phyloP scores from a whole-genome alignment of 495 filamentous ascomycete species.

The Aspergillus coremiiformis region DNA sequence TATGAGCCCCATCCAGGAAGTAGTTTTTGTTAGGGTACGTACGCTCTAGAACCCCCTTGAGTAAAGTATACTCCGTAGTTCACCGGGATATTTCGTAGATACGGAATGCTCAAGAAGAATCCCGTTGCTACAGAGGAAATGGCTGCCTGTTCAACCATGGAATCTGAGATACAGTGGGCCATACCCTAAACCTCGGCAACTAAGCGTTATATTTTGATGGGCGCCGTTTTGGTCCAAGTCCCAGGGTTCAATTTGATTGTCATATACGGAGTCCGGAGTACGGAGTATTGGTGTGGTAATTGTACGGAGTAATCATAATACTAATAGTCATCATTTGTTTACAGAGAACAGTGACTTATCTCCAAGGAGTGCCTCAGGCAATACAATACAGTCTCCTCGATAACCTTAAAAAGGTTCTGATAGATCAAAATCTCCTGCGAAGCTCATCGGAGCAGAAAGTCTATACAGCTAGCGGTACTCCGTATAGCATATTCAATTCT shows the following conservation, averaged over 20 bases:
- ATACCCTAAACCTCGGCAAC: not conserved
- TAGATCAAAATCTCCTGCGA: not conserved
- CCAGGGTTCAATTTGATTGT: not conserved
- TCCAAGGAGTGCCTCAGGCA: no score
- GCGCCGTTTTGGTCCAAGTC: not conserved
- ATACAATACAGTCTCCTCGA: no score
- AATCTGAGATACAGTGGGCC: not conserved
- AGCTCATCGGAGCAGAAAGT: no score
- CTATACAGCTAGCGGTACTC: not conserved
- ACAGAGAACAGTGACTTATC: no score
- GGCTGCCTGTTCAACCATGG: not conserved
- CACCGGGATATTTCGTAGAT: not conserved
- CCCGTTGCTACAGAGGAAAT: not conserved
- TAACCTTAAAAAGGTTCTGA: no score
- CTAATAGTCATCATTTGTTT: no score
- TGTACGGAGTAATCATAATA: no score
- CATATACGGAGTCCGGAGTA: no score
- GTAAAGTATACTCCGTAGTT: no score
- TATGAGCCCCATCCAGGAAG: not conserved
- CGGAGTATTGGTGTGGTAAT: no score
- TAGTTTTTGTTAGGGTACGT: no score
- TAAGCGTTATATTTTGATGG: not conserved
- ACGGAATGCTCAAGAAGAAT: not conserved
- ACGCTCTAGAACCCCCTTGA: not conserved
- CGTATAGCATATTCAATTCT: not conserved